Conservation (phyloP, 176 grass and related monocot genomes). For the Olyra latifolia region DNA sequence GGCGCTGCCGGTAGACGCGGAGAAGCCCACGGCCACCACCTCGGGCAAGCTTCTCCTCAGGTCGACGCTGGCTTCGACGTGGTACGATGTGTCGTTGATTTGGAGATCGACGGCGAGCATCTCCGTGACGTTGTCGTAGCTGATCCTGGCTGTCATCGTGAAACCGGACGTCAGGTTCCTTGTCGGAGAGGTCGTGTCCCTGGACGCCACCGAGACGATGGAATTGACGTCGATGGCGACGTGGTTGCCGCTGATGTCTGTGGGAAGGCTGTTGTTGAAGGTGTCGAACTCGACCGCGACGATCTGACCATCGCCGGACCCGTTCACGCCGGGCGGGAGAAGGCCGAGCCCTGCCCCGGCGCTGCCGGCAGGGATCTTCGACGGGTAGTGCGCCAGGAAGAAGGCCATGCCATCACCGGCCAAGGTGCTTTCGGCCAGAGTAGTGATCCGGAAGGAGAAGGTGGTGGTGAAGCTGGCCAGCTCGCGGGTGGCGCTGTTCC, state of each 20-base stretch:
- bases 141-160: conserved; percentile 1
- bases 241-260: too few relatives aligned
- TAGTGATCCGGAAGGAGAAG: conserved; percentile 43
- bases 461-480: conserved; percentile 44
- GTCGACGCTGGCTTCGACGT: background rate
- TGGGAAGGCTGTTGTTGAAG: background rate
- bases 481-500: conserved; percentile 30
- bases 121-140: conserved; percentile 11
- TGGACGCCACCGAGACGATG: background rate
- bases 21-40: conserved; percentile 20
- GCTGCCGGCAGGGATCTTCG: background rate
- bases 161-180: background rate
- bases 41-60: background rate
- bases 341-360: background rate
- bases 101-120: conserved; percentile 2
- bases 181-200: background rate
- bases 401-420: conserved; percentile 60
- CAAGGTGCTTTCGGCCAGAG: background rate
- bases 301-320: background rate
- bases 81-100: background rate
- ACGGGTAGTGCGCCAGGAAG: conserved; percentile 43
- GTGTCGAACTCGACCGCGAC: conserved; percentile 63
- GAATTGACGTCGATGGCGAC: too few relatives aligned
- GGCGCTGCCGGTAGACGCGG: background rate
- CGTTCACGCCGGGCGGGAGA: background rate